phyloP scores from a whole-genome alignment of 2,329 filamentous ascomycete genomes.

The Alternaria sp. region DNA sequence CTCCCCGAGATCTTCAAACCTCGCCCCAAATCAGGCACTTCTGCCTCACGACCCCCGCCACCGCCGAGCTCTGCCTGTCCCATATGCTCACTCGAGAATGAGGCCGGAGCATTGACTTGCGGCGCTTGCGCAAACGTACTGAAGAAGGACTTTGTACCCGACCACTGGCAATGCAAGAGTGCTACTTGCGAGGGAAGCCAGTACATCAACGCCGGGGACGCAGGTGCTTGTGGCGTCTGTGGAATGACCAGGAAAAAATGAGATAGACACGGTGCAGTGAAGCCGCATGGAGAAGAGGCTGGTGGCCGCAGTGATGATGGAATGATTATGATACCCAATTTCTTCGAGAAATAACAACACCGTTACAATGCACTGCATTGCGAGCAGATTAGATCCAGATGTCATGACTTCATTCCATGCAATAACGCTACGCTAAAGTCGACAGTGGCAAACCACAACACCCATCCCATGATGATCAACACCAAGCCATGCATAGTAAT shows the following conservation, averaged over 20 bases:
- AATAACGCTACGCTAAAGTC: not conserved
- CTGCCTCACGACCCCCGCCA: not conserved
- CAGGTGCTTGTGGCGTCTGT: conserved; percentile 73
- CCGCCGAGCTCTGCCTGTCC: conserved; percentile 52
- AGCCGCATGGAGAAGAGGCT: not conserved
- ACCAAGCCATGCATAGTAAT: conserved; percentile 31
- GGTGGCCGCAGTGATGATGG: not conserved
- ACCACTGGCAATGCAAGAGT: conserved; percentile 70
- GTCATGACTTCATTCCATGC: conserved; percentile 13
- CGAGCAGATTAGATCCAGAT: not conserved
- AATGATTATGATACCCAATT: not conserved
- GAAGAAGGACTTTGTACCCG: conserved; percentile 58
- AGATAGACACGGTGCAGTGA: not conserved
- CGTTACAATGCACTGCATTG: not conserved
- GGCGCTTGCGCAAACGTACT: conserved; percentile 74
- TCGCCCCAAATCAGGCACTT: not conserved
- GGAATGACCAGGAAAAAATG: conserved; percentile 45
- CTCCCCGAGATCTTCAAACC: not conserved
- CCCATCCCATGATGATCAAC: conserved; percentile 2
- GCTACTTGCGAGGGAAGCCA: conserved; percentile 59
- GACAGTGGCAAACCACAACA: not conserved
- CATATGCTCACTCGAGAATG: conserved; percentile 73
- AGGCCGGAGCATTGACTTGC: conserved; percentile 64
- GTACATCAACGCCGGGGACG: conserved; percentile 74
- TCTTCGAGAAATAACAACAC: not conserved